phyloP scores from a whole-genome alignment of 1,284 basidiomycete genomes.

The Bjerkandera adusta region DNA sequence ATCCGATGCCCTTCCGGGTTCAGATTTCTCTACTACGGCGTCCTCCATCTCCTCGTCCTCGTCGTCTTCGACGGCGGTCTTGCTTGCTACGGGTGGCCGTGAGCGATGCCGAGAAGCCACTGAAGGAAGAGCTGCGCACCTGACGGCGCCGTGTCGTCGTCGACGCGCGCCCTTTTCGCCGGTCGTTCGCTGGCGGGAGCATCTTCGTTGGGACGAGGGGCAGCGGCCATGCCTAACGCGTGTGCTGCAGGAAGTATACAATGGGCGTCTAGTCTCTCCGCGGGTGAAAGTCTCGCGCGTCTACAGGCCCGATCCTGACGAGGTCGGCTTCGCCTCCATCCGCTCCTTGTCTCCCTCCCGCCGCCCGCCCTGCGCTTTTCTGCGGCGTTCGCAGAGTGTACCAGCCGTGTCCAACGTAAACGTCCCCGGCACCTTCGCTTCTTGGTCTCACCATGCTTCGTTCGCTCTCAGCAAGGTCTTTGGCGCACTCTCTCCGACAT shows the following conservation, averaged over 20 bases:
- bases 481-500: conserved; percentile 16
- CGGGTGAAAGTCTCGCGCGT: too few species aligned
- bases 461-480: conserved; percentile 12
- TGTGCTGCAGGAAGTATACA: too few species aligned
- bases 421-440: conserved; percentile 5
- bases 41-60: conserved; percentile 55
- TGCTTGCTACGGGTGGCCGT: background rate
- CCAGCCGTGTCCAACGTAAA: conserved; percentile 8
- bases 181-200: conserved; percentile 22
- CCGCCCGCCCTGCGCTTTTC: too few species aligned
- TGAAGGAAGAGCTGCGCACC: background rate
- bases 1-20: conserved; percentile 69
- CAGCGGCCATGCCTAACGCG: conserved; percentile 6
- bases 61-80: conserved; percentile 45
- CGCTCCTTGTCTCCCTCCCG: too few species aligned
- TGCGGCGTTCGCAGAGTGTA: too few species aligned
- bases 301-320: too few species aligned
- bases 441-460: background rate
- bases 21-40: conserved; percentile 33
- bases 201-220: conserved; percentile 1
- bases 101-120: background rate
- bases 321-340: too few species aligned
- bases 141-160: conserved; percentile 7
- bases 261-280: too few species aligned
- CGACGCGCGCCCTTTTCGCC: conserved; percentile 24